These are phyloP conservation scores for Platanthera zijinensis DNA, from an alignment of 106 monocot species.

Conservation along the genomic window DNA sequence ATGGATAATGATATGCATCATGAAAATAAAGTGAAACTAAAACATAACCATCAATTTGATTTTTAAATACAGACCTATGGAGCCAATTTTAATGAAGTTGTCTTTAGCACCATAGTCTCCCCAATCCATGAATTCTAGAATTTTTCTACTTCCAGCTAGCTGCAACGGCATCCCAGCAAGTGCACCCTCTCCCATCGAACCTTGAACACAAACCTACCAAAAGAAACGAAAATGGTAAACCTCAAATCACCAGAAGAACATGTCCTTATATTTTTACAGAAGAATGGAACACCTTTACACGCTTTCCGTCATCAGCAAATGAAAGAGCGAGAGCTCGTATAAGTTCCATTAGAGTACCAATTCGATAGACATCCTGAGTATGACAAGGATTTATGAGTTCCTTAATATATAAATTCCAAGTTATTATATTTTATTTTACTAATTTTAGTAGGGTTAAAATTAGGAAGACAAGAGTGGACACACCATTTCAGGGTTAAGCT, in stretches of 20 bases:
- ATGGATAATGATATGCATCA: neutral
- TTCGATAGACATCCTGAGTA: slow-evolving; percentile 94
- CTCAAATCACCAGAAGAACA: neutral
- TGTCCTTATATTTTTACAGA: neutral
- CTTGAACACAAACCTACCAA: slow-evolving; percentile 92
- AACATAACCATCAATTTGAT: neutral
- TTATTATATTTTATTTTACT: neutral
- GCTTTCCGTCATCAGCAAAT: slow-evolving; percentile 97
- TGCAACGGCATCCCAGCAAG: slow-evolving; percentile 93
- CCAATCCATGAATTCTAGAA: slow-evolving; percentile 96
- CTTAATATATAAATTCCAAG: neutral
- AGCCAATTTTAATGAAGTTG: slow-evolving; percentile 76
- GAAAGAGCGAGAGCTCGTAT: slow-evolving; percentile 85
- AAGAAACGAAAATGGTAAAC: neutral
- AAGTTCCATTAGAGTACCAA: slow-evolving; percentile 95
- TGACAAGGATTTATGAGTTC: slow-evolving; percentile 19
- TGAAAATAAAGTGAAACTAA: neutral
- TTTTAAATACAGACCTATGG: slow-evolving; percentile 51
- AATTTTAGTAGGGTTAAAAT: neutral
- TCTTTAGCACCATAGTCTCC: slow-evolving; percentile 82
- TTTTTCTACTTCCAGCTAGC: slow-evolving; percentile 86
- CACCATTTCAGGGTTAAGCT: slow-evolving; percentile 97
- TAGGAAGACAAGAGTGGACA: slow-evolving; percentile 10
- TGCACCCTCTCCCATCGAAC: slow-evolving; percentile 97
- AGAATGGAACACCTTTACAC: slow-evolving; percentile 49